A percentile compares a stretch with the other conserved stretches of the same genome.
phyloP scores from a whole-genome alignment of 169 alveolate species.

The Babesia microti region DNA sequence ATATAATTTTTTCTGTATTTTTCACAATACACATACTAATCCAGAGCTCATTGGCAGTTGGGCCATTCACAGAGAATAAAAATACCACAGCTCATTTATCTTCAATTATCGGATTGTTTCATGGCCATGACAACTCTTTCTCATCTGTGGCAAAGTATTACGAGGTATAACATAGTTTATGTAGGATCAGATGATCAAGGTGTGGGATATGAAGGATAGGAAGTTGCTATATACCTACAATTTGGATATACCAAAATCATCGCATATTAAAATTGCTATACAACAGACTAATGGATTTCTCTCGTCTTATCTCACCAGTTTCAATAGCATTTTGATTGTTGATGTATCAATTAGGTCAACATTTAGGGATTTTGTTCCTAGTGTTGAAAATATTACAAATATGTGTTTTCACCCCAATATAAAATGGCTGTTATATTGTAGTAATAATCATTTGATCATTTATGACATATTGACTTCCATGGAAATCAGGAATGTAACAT shows the following conservation, averaged over 20 bases:
- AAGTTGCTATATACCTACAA: slow-evolving; percentile 13
- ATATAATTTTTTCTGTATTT: not conserved
- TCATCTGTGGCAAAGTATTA: slow-evolving; percentile 22
- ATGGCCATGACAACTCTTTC: slow-evolving; percentile 17
- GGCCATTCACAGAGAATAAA: not conserved
- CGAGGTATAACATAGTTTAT: slow-evolving; percentile 2
- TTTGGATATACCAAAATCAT: slow-evolving; percentile 33
- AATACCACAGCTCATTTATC: slow-evolving; percentile 27
- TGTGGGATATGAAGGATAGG: slow-evolving; percentile 21
- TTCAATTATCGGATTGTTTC: slow-evolving; percentile 11
- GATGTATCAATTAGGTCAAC: slow-evolving; percentile 29
- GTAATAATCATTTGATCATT: too few species aligned
- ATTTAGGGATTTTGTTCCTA: slow-evolving; percentile 14
- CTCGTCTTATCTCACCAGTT: not conserved
- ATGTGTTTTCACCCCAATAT: slow-evolving; percentile 1
- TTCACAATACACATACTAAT: slow-evolving; percentile 35
- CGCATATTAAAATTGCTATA: slow-evolving; percentile 12
- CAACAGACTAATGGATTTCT: slow-evolving; percentile 2
- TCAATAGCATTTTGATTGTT: too few species aligned
- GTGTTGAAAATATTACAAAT: slow-evolving; percentile 13
- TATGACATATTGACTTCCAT: too few species aligned
- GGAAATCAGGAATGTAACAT: too few species aligned
- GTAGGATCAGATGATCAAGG: slow-evolving; percentile 20
- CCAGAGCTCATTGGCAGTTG: slow-evolving; percentile 12
- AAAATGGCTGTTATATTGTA: too few species aligned